Evolutionary conservation across 768 basidiomycete genomes (phyloP), one percentile per base, ranked within the genome.

Genomic region (Serendipita vermifera): DNA sequence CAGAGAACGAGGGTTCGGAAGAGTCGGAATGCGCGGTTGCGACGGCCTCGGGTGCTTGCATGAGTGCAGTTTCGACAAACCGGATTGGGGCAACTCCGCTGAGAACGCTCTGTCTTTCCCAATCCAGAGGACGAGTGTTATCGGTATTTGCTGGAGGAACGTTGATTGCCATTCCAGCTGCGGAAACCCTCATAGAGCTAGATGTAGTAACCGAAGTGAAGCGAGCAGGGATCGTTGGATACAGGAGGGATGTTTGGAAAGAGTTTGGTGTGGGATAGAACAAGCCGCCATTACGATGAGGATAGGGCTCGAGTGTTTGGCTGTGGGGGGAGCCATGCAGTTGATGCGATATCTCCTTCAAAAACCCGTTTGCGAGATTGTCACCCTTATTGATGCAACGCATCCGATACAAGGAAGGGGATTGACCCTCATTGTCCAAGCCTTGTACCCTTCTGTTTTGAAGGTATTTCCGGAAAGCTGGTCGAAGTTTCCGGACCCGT

Each of bases 401-500:
- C 39, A 41, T 41, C 35, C n/a, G 9, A n/a, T 36, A 36, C 7
- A n/a, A 11, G 32, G 5, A 51, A 22, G 9, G 11, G 5, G 24
- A 9, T 9, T 51, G 24, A 15, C 32, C n/a, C 17, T 51, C 46
- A n/a, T n/a, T 36, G 9, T 9, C 9, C 9, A 9, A 9, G 9
- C n/a, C 9, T n/a, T 36, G 35, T 36, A n/a, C 9, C 3, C 58
- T 53, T 38, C 68, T 59, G 27, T 65, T 61, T 39, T 67, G 38
- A 57, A 83, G 43, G 59, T 70, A 79, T 35, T 72, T 59, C 56
- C 71, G 61, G 72, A 89, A 89, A 3, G 71, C 64, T 1, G 77
- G 74, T 2, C 86, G 76, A 54, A 76, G 63, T 15, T 69, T 59
- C 29, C 85, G 79, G 43, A 87, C 68, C 56, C 75, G 74, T n/a